Evolutionary conservation across 345 rosid species (phyloP), one percentile per base, ranked within the genome.

Genomic region (Camelina neglecta): DNA sequence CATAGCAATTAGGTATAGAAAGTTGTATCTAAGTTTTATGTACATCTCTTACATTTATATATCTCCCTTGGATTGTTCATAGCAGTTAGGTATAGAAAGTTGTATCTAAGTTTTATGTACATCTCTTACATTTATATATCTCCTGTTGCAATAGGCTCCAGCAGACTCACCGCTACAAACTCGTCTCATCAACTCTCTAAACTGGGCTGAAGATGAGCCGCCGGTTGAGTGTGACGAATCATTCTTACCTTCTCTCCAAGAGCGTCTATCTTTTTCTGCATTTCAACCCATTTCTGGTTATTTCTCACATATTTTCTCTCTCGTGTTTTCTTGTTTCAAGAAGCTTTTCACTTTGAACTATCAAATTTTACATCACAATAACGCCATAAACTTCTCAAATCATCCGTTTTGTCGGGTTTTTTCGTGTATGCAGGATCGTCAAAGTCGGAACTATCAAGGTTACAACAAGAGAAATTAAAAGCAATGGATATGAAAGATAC

Each of bases 401-500:
- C 29, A 5, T 35, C 38, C 38, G 11, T 41, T 55, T 45, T 16
- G 69, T 33, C 9, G 12, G 55, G 23, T 21, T 6, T 44, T 60
- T 39, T 58, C 24, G 31, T 20, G 51, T 29, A 33, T 54, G 49
- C 84, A 90, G 97, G 96, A 64, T 85, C 88, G 8, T 76, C 85
- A 1, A 75, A 84, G 42, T 87, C 92, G 1, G 93, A 92, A 79
- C 45, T 81, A 64, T 44, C 82, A 23, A 89, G 85, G 83, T 80
- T 90, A 84, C 93, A 85, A 73, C 81, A 73, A 53, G 79, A 78
- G 76, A 92, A 87, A 81, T 8, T 83, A 76, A 81, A 67, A 51
- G 97, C 93, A 54, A 88, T 90, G 96, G 90, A 87, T 61, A 20
- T 79, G 53, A 88, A 81, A 73, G 86, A 86, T 60, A 90, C 97